Evolutionary conservation across 495 filamentous ascomycete genomes (phyloP).

Genomic region (Acidomyces sp.): DNA sequence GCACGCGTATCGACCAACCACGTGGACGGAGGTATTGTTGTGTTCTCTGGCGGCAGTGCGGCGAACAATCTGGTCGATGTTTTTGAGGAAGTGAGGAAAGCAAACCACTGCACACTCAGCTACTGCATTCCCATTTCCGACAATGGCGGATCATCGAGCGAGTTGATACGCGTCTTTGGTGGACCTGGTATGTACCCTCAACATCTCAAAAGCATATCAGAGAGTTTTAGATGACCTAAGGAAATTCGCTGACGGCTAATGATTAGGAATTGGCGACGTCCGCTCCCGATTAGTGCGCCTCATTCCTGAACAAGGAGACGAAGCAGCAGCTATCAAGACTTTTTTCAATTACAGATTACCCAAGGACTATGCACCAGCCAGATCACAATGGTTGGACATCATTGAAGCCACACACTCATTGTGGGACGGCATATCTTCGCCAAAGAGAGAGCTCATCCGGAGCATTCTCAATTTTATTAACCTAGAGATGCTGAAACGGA

Average conservation of each 20-base stretch:
- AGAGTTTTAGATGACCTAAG: conserved; percentile 27
- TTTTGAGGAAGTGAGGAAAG: conserved; percentile 60
- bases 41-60: conserved; percentile 81
- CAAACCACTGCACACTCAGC: conserved; percentile 54
- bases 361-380: conserved; percentile 33
- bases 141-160: conserved; percentile 85
- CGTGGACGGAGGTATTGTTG: conserved; percentile 48
- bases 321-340: conserved; percentile 57
- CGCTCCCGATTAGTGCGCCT: conserved; percentile 64
- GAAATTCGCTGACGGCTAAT: neutral
- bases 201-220: conserved; percentile 1
- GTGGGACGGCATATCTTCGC: conserved; percentile 62
- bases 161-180: conserved; percentile 84
- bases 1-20: neutral
- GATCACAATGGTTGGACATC: conserved; percentile 74
- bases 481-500: conserved; percentile 78
- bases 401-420: conserved; percentile 65
- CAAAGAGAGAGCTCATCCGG: conserved; percentile 83
- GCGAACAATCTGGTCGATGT: conserved; percentile 91
- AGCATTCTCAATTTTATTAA: conserved; percentile 80
- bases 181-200: conserved; percentile 46
- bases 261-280: conserved; percentile 17
- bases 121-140: conserved; percentile 89
- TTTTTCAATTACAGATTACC: conserved; percentile 81
- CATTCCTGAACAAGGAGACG: conserved; percentile 52